Conservation (phyloP, 2,329 filamentous ascomycete genomes). For the Fusarium hainanense region DNA sequence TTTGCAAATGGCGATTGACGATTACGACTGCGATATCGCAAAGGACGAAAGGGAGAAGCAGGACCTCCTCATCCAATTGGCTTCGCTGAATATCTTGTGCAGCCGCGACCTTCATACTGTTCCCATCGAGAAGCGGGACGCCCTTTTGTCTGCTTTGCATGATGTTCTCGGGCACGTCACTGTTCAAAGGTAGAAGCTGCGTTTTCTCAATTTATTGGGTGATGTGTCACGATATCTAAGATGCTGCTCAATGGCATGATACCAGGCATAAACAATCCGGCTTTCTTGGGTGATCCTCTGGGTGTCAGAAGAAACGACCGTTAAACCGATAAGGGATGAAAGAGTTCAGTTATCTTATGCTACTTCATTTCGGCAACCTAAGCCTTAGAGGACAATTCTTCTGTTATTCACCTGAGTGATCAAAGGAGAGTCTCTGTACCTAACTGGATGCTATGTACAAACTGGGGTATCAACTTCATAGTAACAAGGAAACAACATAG, state of each 20-base stretch:
- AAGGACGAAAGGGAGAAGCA: not conserved
- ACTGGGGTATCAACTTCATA: conserved; percentile 19
- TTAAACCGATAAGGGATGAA: not conserved
- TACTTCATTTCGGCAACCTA: no score
- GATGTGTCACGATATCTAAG: no score
- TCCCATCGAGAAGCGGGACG: not conserved
- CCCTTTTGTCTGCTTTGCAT: not conserved
- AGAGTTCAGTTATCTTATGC: no score
- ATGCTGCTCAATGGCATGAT: not conserved
- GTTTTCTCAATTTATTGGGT: no score
- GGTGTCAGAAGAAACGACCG: not conserved
- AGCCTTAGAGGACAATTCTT: not conserved
- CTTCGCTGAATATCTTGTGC: not conserved
- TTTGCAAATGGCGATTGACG: not conserved
- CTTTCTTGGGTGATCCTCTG: no score
- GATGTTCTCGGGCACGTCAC: not conserved
- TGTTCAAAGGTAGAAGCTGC: no score
- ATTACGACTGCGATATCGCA: not conserved
- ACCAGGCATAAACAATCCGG: no score
- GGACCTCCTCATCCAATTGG: not conserved
- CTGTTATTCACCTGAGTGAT: no score
- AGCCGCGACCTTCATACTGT: not conserved
- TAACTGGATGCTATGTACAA: not conserved
- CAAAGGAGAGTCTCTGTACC: not conserved
- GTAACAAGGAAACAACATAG: conserved; percentile 19